Base-by-base conservation (phyloP, 371 early-diverging fungal species). In the Actinomortierella ambigua region DNA sequence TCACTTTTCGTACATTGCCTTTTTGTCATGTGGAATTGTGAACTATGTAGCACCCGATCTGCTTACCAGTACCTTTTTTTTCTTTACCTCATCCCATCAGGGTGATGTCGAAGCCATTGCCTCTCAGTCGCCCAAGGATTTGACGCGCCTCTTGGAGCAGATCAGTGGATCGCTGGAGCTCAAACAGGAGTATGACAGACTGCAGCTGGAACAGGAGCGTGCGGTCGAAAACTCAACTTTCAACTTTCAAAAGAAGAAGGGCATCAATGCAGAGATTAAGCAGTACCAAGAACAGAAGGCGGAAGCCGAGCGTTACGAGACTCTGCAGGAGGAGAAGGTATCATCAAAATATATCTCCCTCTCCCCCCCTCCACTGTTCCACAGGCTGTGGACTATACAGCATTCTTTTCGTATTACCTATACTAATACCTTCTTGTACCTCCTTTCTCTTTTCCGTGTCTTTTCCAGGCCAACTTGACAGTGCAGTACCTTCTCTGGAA, bases 71-170 rank as follows among this genome's bases (percentile, higher is more conserved):
- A 22, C 20, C 42, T 23, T 27, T 43, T 58, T 28, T 13, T 42
- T 24, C 55, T 51, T 41, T 50, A 23, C 5, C 41, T 55, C 1
- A 52, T 41, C 18, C 22, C 40, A 40, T 39, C 41, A 88, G 87
- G 99, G 99, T 24, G 99, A 99, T 81, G 95, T 99, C 4, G 97
- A 98, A 68, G 89, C 94, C 5, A 89, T 98, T n/a, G 97, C 99
- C 4, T 89, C 94, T 22, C 99, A 99, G 79, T 90, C 93, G 22
- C 92, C 99, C 2, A 94, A 90, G 62, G 98, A 99, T 47, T 83
- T 99, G 61, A 94, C 99, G 2, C 81, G 83, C 11, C 77, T 99
- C 39, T 93, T 99, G 65, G 99, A 99, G 76, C 92, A 95, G 65
- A 93, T 99, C 63, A 94, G 95, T 67, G 99, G 93, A 4, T 98